These are phyloP conservation scores for Hygrocybe punicea DNA, from an alignment of 768 basidiomycete genomes.

Conservation along the genomic window DNA sequence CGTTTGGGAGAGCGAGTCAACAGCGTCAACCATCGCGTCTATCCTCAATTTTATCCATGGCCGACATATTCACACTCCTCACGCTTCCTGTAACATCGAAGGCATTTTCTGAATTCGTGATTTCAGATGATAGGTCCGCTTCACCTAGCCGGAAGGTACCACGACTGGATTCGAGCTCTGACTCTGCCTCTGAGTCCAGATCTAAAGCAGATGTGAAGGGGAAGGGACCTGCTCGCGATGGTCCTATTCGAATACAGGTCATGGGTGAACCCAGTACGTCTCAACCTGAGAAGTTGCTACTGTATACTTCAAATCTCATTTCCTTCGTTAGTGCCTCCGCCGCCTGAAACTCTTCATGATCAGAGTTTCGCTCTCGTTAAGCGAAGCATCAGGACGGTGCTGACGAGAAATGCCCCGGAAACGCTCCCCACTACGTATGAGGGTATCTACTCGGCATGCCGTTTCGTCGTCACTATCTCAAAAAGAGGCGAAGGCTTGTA, in stretches of 20 bases:
- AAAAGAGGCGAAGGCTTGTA: constrained; percentile 59
- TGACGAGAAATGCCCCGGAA: constrained; percentile 37
- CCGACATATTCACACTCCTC: constrained; percentile 41
- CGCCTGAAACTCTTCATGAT: constrained; percentile 23
- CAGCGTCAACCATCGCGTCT: too few species aligned
- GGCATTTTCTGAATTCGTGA: constrained; percentile 43
- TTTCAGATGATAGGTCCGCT: constrained; percentile 45
- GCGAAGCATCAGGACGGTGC: constrained; percentile 39
- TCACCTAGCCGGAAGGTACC: constrained; percentile 56
- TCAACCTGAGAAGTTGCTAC: too few species aligned
- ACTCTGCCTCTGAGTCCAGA: constrained; percentile 65
- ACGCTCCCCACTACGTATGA: constrained; percentile 51
- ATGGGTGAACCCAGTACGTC: background rate
- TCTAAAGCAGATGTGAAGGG: constrained; percentile 19
- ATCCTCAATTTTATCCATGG: too few species aligned
- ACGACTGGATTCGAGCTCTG: constrained; percentile 61
- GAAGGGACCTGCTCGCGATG: background rate
- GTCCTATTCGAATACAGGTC: constrained; percentile 1
- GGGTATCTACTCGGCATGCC: constrained; percentile 54
- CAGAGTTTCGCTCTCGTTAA: constrained; percentile 32
- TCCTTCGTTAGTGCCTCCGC: constrained; percentile 11
- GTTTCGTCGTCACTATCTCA: constrained; percentile 49
- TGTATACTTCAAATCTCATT: background rate
- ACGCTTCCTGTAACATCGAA: constrained; percentile 50
- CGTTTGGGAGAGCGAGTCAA: too few species aligned